Conservation (phyloP, 192 early-diverging fungal species). For the Rhizophagus sp. region DNA sequence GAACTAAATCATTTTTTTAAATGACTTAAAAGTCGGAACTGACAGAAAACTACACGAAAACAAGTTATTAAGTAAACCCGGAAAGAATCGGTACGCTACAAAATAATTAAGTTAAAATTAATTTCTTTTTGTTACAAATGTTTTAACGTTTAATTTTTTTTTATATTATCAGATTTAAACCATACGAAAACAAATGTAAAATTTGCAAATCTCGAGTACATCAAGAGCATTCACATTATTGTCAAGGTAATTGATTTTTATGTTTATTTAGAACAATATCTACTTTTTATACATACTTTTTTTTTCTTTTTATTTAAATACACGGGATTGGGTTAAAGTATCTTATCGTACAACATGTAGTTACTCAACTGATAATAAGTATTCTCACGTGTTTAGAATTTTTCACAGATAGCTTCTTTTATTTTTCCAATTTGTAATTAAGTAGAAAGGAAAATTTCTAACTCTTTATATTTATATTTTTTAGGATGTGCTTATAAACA, state of each 20-base stretch:
- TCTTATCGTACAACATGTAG: no score
- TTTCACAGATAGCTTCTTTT: no score
- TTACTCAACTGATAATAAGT: no score
- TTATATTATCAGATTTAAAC: conserved; percentile 46
- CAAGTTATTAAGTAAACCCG: conserved; percentile 56
- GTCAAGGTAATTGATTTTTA: conserved; percentile 55
- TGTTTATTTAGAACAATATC: not conserved
- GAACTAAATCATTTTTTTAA: not conserved
- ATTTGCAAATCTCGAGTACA: conserved; percentile 60
- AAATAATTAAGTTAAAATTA: not conserved
- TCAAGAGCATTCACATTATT: conserved; percentile 62
- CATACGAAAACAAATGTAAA: conserved; percentile 62
- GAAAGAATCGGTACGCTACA: conserved; percentile 46
- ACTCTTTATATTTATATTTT: not conserved
- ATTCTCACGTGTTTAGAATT: no score
- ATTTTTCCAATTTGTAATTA: no score
- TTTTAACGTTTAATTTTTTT: not conserved
- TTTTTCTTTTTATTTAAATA: no score
- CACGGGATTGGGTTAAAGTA: no score
- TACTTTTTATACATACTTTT: not conserved
- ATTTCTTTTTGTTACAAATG: not conserved
- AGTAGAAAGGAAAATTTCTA: no score
- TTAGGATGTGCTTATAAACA: conserved; percentile 61
- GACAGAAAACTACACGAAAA: conserved; percentile 62
- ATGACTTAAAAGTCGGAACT: conserved; percentile 26